Evolutionary conservation across 23 red algal species (phyloP), one percentile per base, ranked within the genome.

Genomic region (Gracilaria gracilis): DNA sequence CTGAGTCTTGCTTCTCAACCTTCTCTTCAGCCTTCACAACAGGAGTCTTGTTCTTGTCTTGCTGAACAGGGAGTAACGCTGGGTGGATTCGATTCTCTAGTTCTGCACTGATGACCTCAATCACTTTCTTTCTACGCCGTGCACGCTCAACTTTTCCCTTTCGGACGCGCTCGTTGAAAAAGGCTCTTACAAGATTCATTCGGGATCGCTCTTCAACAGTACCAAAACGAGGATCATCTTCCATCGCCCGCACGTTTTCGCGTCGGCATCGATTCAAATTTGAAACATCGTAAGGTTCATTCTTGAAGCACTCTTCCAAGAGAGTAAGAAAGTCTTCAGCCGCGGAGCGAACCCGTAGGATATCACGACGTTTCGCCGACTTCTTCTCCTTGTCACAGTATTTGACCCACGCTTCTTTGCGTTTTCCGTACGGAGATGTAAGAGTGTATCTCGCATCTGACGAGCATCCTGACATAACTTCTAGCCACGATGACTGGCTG

Each of bases 401-500:
- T 20, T 92, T 92, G 12, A 29, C 24, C 78, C 80, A 92, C 23
- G 89, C 79, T 14, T 84, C 34, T 33, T 92, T 92, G 24, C 89
- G 77, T 47, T 54, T 57, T 32, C 89, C 89, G 40, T 92, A 92
- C 24, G 77, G 51, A 39, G 61, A 57, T 42, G 84, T 67, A 75
- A 83, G 58, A 8, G 25, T 84, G 33, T 92, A 92, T 46, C 89
- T 71, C 35, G 78, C 48, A 76, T 92, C 89, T 42, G 47, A 34
- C 16, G 89, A 42, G 38, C 89, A 92, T 3, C 64, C 55, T 71
- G 78, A 59, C 89, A 92, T 92, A 29, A 78, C 80, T 61, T 92
- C 89, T 40, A 92, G 57, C 89, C 89, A 92, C 4, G 89, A 83
- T 44, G 61, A 74, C 32, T 54, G 81, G 34, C 35, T 38, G 0